Evolutionary conservation across 2,329 filamentous ascomycete species (phyloP), one percentile per base, ranked within the genome.

Genomic region (Penicillium sclerotigenum): DNA sequence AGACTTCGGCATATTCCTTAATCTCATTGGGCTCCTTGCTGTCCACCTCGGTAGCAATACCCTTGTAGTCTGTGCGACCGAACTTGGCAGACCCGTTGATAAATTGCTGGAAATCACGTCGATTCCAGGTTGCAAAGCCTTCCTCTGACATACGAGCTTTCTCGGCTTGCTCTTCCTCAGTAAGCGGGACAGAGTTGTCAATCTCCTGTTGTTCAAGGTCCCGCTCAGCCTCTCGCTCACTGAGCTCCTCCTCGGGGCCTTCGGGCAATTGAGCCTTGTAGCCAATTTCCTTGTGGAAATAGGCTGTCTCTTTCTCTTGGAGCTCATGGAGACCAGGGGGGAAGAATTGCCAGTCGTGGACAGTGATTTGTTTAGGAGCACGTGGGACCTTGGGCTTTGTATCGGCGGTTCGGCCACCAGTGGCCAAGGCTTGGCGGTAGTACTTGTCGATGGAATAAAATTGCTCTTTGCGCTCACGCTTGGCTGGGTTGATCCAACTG

Each of bases 381-480:
- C 92, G 87, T n/a, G 94, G 95, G 20, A 94, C 90, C 76, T 96
- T 96, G 9, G 93, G 92, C 74, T 97, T 97, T 26, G 89, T 83
- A 59, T 97, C 91, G 37, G 90, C 87, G 24, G 86, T 87, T 43
- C 87, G 83, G 34, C 87, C 85, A 73, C 91, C 86, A 51, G 90
- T 94, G 66, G 89, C 89, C 69, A 99, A 83, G 10, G 91, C 90
- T 67, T 95, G 87, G 63, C 93, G 88, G 77, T 97, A 99, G 77
- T 99, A 99, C 74, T 97, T 96, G 73, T 99, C 95, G 79, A 99
- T 96, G 0, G 93, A 97, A 73, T 99, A 99, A 5, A 91, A 91
- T 71, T 97, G 91, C 70, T 97, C 93, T 75, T 97, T 99, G 68
- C 94, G 90, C 77, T 99, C 95, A 74, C 94, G 92, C 81, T 99